Evolutionary conservation across 106 monocot species (phyloP).

Genomic region (Xerophyta viscosa): DNA sequence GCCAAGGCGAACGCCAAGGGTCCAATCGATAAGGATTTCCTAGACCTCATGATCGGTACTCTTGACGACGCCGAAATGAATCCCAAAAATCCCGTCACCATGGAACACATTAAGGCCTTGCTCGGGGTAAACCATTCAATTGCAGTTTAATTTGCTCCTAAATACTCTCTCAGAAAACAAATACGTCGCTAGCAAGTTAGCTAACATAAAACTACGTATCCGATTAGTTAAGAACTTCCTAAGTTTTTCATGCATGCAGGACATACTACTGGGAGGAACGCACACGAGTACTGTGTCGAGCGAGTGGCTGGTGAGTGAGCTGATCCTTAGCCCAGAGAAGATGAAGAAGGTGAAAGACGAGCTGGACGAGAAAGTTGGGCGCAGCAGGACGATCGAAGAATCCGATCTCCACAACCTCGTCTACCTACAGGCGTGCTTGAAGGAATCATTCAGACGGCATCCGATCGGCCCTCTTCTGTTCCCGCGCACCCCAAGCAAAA

Average conservation of each 20-base stretch:
- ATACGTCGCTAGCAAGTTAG: no score
- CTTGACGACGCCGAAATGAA: conserved; percentile 6
- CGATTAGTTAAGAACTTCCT: no score
- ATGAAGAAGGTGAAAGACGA: conserved; percentile 8
- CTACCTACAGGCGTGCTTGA: conserved; percentile 9
- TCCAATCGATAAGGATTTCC: conserved; percentile 36
- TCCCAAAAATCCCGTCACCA: conserved; percentile 32
- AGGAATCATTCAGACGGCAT: conserved; percentile 14
- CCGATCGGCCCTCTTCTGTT: conserved; percentile 12
- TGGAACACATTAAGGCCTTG: conserved; percentile 44
- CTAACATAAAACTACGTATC: no score
- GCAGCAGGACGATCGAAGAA: conserved; percentile 5
- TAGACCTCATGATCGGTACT: conserved; percentile 41
- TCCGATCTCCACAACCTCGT: conserved; percentile 8
- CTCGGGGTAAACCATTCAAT: conserved; percentile 32
- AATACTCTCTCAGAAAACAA: no score
- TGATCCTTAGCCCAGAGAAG: conserved; percentile 7
- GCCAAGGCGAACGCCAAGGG: neutral
- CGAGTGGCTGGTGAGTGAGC: conserved; percentile 20
- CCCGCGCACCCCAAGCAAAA: conserved; percentile 3
- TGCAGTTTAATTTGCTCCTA: no score
- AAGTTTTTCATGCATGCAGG: conserved; percentile 4
- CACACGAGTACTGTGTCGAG: conserved; percentile 8
- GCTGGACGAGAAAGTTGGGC: conserved; percentile 10
- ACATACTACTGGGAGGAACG: conserved; percentile 14